Base-by-base conservation (phyloP, 73 alveolate genomes). In the Breviolum minutum region DNA sequence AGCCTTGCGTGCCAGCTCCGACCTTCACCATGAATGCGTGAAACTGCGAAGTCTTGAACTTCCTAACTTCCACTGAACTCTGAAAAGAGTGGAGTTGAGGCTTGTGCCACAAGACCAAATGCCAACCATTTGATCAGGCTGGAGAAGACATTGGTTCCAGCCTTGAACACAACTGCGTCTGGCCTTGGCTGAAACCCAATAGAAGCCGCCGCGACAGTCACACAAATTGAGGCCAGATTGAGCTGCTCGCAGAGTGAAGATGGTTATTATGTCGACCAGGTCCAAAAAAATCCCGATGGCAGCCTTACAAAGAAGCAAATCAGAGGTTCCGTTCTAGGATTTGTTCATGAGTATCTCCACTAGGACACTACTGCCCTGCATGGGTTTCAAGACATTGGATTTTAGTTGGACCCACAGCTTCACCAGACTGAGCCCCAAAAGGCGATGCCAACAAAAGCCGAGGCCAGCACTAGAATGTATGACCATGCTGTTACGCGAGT, bases 1-100 rank as follows among this genome's bases (percentile, higher is more conserved):
- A 89, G 27, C 96, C 96, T 62, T 89, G 96, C 16, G 96, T 89
- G 87, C 96, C 96, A n/a, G 96, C 96, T 29, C 96, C 96, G 19
- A 89, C 96, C 96, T 89, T 29, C 9, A 8, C 20, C n/a, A 26
- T 10, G 14, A 10, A 24, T 14, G 8, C 61, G 24, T n/a, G 32
- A 7, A 30, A 87, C 5, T 14, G 61, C n/a, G 76, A 27, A 20
- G 26, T 32, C 63, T 22, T 64, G 66, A n/a, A n/a, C n/a, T n/a
- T n/a, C n/a, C n/a, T 27, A 16, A 80, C 12, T 30, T 1, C 88
- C 11, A 14, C 66, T 9, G 9, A 14, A 26, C 8, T 70, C 63
- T 7, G 64, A 81, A 62, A 26, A 71, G 29, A 76, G 29, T 71
- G 60, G 62, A 8, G 10, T 63, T 26, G 10, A 79, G 87, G 63